Evolutionary conservation across 345 rosid genomes (phyloP), one percentile per base, ranked within the genome.

Genomic region (Populus tremula): DNA sequence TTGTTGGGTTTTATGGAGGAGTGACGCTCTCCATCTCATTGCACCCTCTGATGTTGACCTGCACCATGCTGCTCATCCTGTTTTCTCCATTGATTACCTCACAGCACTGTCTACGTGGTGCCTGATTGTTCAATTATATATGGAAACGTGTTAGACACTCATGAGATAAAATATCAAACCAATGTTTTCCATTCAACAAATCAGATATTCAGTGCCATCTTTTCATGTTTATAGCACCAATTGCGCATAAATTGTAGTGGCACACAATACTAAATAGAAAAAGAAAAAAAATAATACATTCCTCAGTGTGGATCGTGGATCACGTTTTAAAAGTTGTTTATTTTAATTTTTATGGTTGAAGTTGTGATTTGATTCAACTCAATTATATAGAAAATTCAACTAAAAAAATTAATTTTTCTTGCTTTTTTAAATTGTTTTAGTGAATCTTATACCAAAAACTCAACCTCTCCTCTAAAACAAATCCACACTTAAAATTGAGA

Each of bases 101-200:
- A 73, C 96, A 91, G 72, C 92, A 90, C 38, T 89, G 93, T 67
- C 96, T 87, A 10, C 96, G 90, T 71, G 94, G 98, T 18, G 98
- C 98, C 99, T 95, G 91, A 39, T 27, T 20, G 33, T 53, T 56
- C 70, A 77, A 33, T 27, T 39, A 45, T n/a, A 50, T 62, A 35
- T 7, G 5, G 36, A 66, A 45, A 67, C 63, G 69, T 70, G 80
- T 64, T 65, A 69, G 54, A 2, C 75, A 47, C 61, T 9, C 5
- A 71, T 35, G 33, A 43, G 56, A 36, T 31, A 35, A 17, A 4
- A 67, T 10, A 18, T 50, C 71, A 18, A 18, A 18, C 35, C 25
- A 64, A 67, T 6, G 38, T 33, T 3, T 73, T 56, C n/a, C 21
- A 70, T 49, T 5, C 35, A 45, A 29, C 39, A 29, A 54, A 2